Evolutionary conservation across 768 basidiomycete genomes (phyloP).

Genomic region (Naematelia encephala): DNA sequence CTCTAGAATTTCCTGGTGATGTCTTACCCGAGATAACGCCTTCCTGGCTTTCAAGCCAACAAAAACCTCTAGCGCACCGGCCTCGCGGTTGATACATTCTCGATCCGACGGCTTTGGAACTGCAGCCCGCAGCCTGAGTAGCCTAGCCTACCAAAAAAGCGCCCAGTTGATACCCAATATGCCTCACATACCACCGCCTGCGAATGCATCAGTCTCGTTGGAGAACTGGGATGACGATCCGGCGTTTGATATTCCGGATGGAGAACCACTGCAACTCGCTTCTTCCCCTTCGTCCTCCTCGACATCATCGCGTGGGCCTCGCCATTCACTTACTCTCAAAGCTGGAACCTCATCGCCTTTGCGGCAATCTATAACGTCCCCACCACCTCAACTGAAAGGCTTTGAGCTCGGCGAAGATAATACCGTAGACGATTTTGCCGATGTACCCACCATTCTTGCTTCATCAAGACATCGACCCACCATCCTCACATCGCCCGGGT

Average conservation of each 20-base stretch:
- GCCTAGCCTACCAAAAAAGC: too few species aligned
- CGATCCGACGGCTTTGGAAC: too few species aligned
- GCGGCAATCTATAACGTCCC: slow-evolving; percentile 8
- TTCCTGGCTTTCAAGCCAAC: too few species aligned
- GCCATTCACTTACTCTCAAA: slow-evolving; percentile 5
- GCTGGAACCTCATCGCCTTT: slow-evolving; percentile 11
- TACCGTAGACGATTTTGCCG: slow-evolving; percentile 10
- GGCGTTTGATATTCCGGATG: slow-evolving; percentile 34
- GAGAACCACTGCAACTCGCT: neutral
- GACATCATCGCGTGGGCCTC: slow-evolving; percentile 16
- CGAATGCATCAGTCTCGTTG: slow-evolving; percentile 20
- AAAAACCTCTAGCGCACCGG: too few species aligned
- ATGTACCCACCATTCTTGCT: slow-evolving; percentile 7
- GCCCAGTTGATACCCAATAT: too few species aligned
- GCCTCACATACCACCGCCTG: slow-evolving; percentile 25
- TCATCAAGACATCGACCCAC: neutral
- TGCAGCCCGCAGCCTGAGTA: too few species aligned
- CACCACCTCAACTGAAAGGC: neutral
- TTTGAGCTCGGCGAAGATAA: neutral
- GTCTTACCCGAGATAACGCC: neutral
- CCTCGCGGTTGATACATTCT: too few species aligned
- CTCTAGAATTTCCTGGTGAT: too few species aligned
- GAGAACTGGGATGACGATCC: slow-evolving; percentile 46
- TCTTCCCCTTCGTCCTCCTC: slow-evolving; percentile 18
- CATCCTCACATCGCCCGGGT: neutral